Percentiles rank a stretch among this genome's conserved stretches.
phyloP scores from a whole-genome alignment of 371 early-diverging fungal genomes.

The Synchytrium microbalum region DNA sequence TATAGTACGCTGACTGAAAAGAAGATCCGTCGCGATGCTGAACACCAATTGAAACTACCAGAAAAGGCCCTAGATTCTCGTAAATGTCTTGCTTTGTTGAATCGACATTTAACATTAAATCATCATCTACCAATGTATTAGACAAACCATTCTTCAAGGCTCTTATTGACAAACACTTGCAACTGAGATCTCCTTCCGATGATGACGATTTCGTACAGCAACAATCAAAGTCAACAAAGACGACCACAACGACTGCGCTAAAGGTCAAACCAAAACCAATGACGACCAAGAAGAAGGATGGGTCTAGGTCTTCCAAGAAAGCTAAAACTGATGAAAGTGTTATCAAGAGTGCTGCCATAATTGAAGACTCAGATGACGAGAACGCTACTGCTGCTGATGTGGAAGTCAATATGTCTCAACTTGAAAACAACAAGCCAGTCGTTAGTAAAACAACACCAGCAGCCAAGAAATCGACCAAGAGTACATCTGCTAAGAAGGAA shows the following conservation, averaged over 20 bases:
- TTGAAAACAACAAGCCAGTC: not conserved
- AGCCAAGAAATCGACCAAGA: not conserved
- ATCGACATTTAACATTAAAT: not conserved
- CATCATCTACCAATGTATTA: not conserved
- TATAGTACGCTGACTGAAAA: not conserved
- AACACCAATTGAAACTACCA: not conserved
- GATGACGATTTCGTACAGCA: not conserved
- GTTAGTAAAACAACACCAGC: not conserved
- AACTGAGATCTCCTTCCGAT: no score
- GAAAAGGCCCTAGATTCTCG: constrained; percentile 1
- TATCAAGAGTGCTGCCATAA: not conserved
- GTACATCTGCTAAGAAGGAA: not conserved
- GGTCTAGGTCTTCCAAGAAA: not conserved
- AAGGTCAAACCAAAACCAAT: not conserved
- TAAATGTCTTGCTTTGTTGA: not conserved
- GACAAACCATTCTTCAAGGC: not conserved
- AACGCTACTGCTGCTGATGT: not conserved
- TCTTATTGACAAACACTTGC: not conserved
- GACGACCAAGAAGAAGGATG: not conserved
- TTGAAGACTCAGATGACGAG: not conserved
- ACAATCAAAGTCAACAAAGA: not conserved
- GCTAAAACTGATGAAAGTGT: not conserved
- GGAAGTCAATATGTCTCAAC: not conserved
- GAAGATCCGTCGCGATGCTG: not conserved
- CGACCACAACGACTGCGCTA: not conserved